Base-by-base conservation (phyloP, 176 grass and related monocot species). In the Paspalum notatum region DNA sequence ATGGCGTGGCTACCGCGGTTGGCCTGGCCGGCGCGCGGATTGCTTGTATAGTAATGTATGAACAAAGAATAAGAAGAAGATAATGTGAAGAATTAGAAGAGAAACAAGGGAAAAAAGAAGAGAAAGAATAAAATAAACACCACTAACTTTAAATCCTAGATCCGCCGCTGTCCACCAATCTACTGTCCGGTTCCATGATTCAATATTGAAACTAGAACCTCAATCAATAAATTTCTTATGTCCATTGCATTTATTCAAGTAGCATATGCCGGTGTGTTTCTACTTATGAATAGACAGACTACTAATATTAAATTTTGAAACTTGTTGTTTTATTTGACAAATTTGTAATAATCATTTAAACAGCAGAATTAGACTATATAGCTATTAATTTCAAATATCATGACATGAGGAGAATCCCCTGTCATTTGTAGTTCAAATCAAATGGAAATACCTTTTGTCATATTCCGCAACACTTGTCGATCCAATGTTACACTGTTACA, bases 371-470 rank as follows among this genome's bases (percentile, higher is more conserved):
- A 60, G 15, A 37, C 10, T 14, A 8, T 58, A 59, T 9, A 21
- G n/a, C 22, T 27, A 68, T 45, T 42, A 24, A 62, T 57, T 74
- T 71, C 18, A 16, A 61, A 51, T 40, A 27, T 14, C 45, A 18
- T 40, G 22, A 22, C 17, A 44, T 0, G 53, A 43, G 12, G 13
- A 37, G 38, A 70, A 22, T 45, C 5, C 66, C 66, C 2, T 44
- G 15, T 9, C 44, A 62, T 55, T 64, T 58, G 17, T 57, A 76
- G 26, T 46, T 42, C 43, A 38, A 22, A 15, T 56, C 2, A 37
- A 65, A 78, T 15, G 10, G n/a, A 52, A 43, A 64, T 64, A 32
- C 49, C 49, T 12, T 16, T 85, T 46, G 21, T 44, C 59, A 79
- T 80, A 18, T 42, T 66, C 25, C 10, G 7, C 5, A 80, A 44